Evolutionary conservation across 2,329 filamentous ascomycete genomes (phyloP), one percentile per base, ranked within the genome.

Genomic region (Daldinia sp.): DNA sequence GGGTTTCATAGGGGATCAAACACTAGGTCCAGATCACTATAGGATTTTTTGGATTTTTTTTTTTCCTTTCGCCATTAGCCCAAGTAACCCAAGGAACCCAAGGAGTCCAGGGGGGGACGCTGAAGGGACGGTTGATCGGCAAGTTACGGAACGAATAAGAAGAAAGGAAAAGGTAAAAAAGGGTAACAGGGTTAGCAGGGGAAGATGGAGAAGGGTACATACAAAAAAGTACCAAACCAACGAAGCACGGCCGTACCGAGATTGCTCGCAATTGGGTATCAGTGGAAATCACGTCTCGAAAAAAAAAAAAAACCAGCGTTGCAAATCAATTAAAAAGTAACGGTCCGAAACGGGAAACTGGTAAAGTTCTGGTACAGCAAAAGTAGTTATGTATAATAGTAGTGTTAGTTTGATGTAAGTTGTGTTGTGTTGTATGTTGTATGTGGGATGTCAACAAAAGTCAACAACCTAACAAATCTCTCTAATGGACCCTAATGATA

Each of bases 1-100:
- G 61, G 65, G 71, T 73, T 72, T 73, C 71, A 71, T 68, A 69
- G 60, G 59, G 64, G 54, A 66, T 66, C 64, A 70, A 68, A 71
- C 66, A 61, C 59, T 52, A 52, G 51, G 57, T 45, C 61, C 47
- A 69, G 62, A 65, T 67, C 55, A 54, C 54, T 41, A 51, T 63
- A 41, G 58, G 60, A 63, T 66, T 59, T 29, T 3, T 29, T 47
- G 13, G 21, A 13, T 43, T 43, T 48, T 66, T 59, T 29, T 3
- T 29, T 47, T 15, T 43, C 17, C 23, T 43, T 48, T 64, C 35
- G 62, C 51, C 51, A 60, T 64, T 62, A 35, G 47, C 41, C 56
- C 29, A 63, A 47, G 39, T 15, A 19, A 19, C 35, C 35, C 17
- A 39, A 17, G 7, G 21, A 39, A 15, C 35, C 35, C 35, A 39